phyloP scores from a whole-genome alignment of 345 rosid genomes.

The Jatropha curcas region DNA sequence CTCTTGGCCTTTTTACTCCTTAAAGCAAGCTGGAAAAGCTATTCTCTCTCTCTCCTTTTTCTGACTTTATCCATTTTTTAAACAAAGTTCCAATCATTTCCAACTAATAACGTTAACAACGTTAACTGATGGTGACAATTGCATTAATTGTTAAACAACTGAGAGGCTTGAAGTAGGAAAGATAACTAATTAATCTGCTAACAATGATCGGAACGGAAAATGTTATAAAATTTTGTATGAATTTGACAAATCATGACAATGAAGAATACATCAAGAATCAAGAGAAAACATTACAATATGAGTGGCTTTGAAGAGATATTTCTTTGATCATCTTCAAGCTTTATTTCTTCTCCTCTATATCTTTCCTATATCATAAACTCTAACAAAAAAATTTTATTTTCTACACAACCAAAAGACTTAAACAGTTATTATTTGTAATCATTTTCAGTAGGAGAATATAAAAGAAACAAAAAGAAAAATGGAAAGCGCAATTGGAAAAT shows the following conservation, averaged over 20 bases:
- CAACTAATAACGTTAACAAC: no score
- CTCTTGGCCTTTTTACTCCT: no score
- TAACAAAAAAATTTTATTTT: no score
- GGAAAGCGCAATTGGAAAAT: not conserved
- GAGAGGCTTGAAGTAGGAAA: no score
- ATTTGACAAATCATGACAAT: no score
- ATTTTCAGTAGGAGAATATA: not conserved
- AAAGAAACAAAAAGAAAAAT: slow-evolving; percentile 9
- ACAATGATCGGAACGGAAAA: no score
- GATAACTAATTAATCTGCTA: no score
- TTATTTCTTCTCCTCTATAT: not conserved
- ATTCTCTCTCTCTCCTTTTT: not conserved
- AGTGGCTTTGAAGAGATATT: not conserved
- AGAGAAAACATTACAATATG: not conserved
- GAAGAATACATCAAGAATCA: not conserved
- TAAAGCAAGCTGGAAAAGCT: not conserved
- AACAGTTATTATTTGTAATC: not conserved
- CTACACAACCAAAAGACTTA: not conserved
- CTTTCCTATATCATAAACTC: no score
- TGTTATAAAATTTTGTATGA: no score
- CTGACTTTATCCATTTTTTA: not conserved
- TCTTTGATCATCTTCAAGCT: not conserved
- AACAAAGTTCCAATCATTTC: no score
- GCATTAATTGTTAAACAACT: no score
- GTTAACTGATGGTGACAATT: no score